Evolutionary conservation across 257 asterid species (phyloP).

Genomic region (Solanum verrucosum): DNA sequence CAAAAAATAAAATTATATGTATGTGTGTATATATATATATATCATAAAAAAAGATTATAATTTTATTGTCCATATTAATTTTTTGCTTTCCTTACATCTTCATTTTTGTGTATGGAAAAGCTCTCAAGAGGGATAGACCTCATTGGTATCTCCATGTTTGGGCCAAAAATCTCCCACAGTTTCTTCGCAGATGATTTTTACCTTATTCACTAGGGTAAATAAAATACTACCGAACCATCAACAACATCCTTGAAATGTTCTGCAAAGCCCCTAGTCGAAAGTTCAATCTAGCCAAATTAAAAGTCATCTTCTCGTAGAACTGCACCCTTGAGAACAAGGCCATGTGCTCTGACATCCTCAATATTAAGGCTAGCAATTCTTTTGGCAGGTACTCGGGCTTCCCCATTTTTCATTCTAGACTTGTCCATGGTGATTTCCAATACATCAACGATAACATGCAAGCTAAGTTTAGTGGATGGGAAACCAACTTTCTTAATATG

Average conservation of each 20-base stretch:
- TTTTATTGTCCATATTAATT: no score
- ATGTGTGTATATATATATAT: no score
- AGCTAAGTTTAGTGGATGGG: background rate
- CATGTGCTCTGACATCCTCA: background rate
- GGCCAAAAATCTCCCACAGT: background rate
- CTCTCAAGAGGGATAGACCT: background rate
- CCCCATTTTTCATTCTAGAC: background rate
- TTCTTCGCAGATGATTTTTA: background rate
- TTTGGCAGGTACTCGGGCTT: background rate
- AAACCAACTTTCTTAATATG: background rate
- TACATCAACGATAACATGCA: no score
- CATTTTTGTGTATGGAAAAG: no score
- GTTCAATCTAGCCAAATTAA: background rate
- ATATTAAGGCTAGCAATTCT: background rate
- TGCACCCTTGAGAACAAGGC: background rate
- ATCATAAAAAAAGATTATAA: no score
- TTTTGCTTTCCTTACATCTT: background rate
- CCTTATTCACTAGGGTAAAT: background rate
- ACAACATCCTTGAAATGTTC: background rate
- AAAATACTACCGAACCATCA: background rate
- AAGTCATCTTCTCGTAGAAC: no score
- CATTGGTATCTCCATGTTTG: background rate
- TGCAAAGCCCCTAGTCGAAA: background rate
- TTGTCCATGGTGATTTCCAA: background rate
- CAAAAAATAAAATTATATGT: no score